Evolutionary conservation across 2,329 filamentous ascomycete genomes (phyloP).

Genomic region (Drechslera avenae): DNA sequence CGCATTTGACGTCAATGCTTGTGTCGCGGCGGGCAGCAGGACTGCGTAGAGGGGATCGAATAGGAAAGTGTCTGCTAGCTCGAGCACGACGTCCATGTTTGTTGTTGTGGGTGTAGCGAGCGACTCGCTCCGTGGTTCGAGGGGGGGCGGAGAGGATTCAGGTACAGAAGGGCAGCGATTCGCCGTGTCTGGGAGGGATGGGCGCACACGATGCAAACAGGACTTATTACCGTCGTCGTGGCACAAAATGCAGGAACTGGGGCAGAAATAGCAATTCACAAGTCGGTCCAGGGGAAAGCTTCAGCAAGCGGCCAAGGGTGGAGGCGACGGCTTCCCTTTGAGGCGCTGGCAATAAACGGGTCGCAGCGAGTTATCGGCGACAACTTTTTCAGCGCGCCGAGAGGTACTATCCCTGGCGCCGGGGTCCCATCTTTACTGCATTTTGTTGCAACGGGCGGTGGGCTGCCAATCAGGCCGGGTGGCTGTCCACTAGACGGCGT

Average conservation of each 20-base stretch:
- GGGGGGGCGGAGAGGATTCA: conserved; percentile 21
- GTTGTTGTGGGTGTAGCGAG: conserved; percentile 16
- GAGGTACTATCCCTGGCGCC: conserved; percentile 1
- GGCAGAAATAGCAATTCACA: background rate
- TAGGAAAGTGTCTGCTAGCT: conserved; percentile 79
- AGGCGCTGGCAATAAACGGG: conserved; percentile 10
- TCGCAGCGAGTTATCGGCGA: conserved; percentile 13
- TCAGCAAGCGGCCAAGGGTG: conserved; percentile 11
- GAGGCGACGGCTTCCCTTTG: conserved; percentile 7
- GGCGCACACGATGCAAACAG: conserved; percentile 4
- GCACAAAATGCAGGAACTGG: background rate
- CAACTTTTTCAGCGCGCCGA: conserved; percentile 17
- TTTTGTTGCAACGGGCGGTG: conserved; percentile 1
- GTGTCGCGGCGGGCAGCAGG: conserved; percentile 63
- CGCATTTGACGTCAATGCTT: conserved; percentile 58
- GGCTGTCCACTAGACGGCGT: background rate
- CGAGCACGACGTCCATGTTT: conserved; percentile 88
- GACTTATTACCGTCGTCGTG: background rate
- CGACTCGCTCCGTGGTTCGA: conserved; percentile 12
- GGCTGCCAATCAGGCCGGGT: conserved; percentile 11
- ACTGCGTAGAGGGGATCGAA: conserved; percentile 80
- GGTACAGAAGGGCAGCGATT: conserved; percentile 29
- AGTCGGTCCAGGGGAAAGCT: conserved; percentile 1
- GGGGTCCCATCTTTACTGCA: conserved; percentile 4
- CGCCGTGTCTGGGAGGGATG: conserved; percentile 14